These are phyloP conservation scores for Ziziphus jujuba DNA, from an alignment of 306 rosid species.

Conservation along the genomic window DNA sequence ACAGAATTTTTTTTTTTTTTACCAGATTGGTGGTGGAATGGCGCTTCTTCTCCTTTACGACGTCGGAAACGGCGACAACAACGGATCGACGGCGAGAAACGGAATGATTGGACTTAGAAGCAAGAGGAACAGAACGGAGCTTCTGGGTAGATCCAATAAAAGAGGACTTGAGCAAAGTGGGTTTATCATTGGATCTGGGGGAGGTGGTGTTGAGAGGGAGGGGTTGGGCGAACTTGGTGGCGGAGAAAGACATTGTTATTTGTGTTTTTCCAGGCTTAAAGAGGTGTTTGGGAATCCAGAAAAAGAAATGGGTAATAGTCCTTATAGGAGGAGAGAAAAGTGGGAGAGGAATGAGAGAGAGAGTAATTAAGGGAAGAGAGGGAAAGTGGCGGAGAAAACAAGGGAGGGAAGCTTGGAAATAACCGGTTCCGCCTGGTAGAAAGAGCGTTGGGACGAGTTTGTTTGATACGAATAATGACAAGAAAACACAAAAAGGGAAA, in stretches of 20 bases:
- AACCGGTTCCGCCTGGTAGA: conserved; percentile 34
- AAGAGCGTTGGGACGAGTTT: conserved; percentile 9
- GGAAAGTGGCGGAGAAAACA: conserved; percentile 64
- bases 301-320: neutral
- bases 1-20: neutral
- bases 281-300: conserved; percentile 10
- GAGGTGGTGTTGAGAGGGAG: conserved; percentile 46
- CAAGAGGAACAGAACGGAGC: conserved; percentile 45
- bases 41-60: conserved; percentile 50
- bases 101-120: conserved; percentile 24
- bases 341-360: conserved; percentile 3
- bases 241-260: conserved; percentile 64
- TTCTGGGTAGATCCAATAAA: conserved; percentile 71
- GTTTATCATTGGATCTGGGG: conserved; percentile 77
- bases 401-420: conserved; percentile 55
- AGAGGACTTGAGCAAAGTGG: conserved; percentile 36
- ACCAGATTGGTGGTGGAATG: conserved; percentile 65
- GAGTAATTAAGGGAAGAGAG: conserved; percentile 5
- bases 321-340: neutral
- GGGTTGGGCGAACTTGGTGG: conserved; percentile 54
- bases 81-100: conserved; percentile 43
- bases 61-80: conserved; percentile 65
- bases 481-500: neutral
- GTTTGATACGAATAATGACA: neutral
- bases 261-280: neutral